Conservation (phyloP, 257 asterid species). For the Lithospermum erythrorhizon region DNA sequence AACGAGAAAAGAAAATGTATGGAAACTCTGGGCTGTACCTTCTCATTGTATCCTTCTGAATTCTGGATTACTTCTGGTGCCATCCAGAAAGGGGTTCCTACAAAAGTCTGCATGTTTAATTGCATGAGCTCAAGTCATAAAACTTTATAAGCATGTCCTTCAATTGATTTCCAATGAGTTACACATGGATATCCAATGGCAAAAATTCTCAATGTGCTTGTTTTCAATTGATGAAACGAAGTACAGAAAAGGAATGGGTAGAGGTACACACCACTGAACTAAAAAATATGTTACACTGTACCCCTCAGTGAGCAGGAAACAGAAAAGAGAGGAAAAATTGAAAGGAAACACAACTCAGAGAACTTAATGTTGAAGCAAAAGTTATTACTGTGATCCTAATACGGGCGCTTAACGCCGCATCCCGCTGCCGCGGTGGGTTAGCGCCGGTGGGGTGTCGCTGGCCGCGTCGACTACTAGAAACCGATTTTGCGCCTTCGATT, state of each 20-base stretch:
- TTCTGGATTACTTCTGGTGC: conserved; percentile 99
- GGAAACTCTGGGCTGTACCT: conserved; percentile 38
- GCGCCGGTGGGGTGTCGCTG: too few species aligned
- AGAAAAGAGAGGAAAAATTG: too few species aligned
- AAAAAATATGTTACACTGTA: too few species aligned
- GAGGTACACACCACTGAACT: not conserved
- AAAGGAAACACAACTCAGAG: too few species aligned
- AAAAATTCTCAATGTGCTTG: not conserved
- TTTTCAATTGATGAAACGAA: not conserved
- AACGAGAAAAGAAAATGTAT: conserved; percentile 2
- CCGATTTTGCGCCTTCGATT: too few species aligned
- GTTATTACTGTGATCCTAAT: too few species aligned
- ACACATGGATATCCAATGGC: not conserved
- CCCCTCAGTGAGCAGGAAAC: too few species aligned
- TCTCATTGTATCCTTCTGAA: conserved; percentile 95
- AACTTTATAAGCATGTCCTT: not conserved
- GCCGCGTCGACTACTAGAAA: too few species aligned
- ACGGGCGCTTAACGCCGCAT: too few species aligned
- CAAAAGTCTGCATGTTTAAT: conserved; percentile 80
- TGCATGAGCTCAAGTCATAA: conserved; percentile 33
- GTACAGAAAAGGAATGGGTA: not conserved
- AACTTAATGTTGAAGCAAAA: too few species aligned
- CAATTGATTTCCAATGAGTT: not conserved
- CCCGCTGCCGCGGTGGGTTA: too few species aligned
- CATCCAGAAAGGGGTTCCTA: conserved; percentile 99